A percentile compares a stretch with the other conserved stretches of the same genome.
These are phyloP conservation scores for Monsonia emarginata DNA, from an alignment of 441 rosid genomes.

Conservation along the genomic window DNA sequence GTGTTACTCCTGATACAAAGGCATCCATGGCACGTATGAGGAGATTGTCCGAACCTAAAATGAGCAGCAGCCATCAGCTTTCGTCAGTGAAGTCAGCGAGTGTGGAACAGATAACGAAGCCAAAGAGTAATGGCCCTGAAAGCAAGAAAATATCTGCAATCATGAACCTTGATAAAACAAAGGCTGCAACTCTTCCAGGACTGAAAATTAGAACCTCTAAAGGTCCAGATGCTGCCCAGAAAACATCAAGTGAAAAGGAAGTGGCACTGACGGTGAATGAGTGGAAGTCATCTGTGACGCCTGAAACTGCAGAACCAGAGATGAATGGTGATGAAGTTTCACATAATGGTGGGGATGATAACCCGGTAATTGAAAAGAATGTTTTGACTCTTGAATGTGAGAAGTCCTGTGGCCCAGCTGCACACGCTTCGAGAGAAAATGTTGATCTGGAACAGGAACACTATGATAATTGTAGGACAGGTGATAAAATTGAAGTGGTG, in stretches of 20 bases:
- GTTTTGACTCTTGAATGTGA: slow-evolving; percentile 64
- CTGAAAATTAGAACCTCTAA: slow-evolving; percentile 54
- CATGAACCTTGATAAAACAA: slow-evolving; percentile 66
- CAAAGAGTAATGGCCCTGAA: slow-evolving; percentile 45
- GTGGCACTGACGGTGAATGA: slow-evolving; percentile 24
- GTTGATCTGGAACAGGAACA: slow-evolving; percentile 25
- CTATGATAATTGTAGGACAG: slow-evolving; percentile 11
- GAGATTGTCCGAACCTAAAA: slow-evolving; percentile 86
- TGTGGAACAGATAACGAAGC: slow-evolving; percentile 31
- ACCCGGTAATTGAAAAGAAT: slow-evolving; percentile 63
- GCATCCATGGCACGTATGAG: slow-evolving; percentile 58
- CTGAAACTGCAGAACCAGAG: slow-evolving; percentile 7
- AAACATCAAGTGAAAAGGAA: slow-evolving; percentile 33
- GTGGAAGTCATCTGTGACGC: not conserved
- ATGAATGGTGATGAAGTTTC: slow-evolving; percentile 28
- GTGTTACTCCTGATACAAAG: slow-evolving; percentile 43
- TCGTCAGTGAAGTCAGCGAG: slow-evolving; percentile 45
- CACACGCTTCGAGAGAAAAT: slow-evolving; percentile 29
- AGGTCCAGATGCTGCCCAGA: slow-evolving; percentile 26
- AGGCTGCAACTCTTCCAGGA: slow-evolving; percentile 84
- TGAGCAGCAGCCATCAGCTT: slow-evolving; percentile 26
- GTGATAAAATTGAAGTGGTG: slow-evolving; percentile 25
- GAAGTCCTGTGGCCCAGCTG: slow-evolving; percentile 32
- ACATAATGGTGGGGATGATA: slow-evolving; percentile 41
- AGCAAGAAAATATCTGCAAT: slow-evolving; percentile 77